phyloP scores from a whole-genome alignment of 352 stramenopile species.

The Phytophthora multivora region DNA sequence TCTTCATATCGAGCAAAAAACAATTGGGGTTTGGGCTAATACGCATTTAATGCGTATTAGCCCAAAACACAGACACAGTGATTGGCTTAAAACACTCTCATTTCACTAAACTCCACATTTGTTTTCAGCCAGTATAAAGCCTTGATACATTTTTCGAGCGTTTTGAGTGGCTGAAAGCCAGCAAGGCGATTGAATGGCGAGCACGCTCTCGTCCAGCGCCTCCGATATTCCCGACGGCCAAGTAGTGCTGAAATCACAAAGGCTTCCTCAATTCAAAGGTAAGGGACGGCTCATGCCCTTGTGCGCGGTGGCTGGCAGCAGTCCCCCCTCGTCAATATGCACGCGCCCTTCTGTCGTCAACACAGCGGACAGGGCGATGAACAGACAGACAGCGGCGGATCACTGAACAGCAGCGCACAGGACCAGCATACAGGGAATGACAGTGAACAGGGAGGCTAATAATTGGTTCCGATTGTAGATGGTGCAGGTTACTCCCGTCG shows the following conservation, averaged over 20 bases:
- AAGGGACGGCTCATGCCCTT: constrained; percentile 30
- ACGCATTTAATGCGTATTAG: neutral
- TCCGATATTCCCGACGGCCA: constrained; percentile 14
- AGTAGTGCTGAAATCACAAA: constrained; percentile 90
- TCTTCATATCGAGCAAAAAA: constrained; percentile 34
- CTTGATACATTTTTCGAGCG: neutral
- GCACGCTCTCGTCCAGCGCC: constrained; percentile 23
- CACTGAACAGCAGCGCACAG: constrained; percentile 1
- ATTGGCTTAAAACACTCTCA: neutral
- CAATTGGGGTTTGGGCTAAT: too few relatives aligned
- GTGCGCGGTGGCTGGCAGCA: neutral
- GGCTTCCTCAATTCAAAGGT: constrained; percentile 86
- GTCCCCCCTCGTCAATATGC: neutral
- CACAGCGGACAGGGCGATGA: neutral
- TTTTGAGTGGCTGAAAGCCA: constrained; percentile 35
- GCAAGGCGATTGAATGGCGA: constrained; percentile 69
- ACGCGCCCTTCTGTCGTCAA: neutral
- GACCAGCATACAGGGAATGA: constrained; percentile 12
- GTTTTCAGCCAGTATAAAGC: constrained; percentile 18
- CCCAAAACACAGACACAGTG: neutral
- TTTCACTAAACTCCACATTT: too few relatives aligned
- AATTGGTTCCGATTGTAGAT: constrained; percentile 56
- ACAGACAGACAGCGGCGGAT: neutral
- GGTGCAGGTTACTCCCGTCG: constrained; percentile 91
- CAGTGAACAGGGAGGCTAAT: constrained; percentile 11